Conservation (phyloP, 805 yeast genomes). For the Suhomyces emberorum region DNA sequence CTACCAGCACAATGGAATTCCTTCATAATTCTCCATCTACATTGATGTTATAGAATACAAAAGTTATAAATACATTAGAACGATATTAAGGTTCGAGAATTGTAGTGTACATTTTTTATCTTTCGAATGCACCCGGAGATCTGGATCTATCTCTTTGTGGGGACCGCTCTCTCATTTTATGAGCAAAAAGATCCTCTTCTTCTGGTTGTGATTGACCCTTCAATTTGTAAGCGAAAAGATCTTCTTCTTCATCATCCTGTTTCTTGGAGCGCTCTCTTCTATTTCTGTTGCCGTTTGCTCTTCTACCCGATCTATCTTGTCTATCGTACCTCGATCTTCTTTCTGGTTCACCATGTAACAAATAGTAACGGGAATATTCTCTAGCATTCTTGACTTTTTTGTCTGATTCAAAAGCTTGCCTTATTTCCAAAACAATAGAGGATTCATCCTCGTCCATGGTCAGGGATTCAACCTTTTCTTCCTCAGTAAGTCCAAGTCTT, state of each 20-base stretch:
- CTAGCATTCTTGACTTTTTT: constrained; percentile 55
- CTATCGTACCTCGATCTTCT: constrained; percentile 14
- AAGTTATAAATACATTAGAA: background rate
- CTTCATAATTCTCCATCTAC: too few species aligned
- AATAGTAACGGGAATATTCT: constrained; percentile 59
- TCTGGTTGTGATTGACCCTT: background rate
- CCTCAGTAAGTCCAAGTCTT: constrained; percentile 22
- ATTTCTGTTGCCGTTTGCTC: constrained; percentile 7
- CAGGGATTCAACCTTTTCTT: constrained; percentile 10
- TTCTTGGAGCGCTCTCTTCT: background rate
- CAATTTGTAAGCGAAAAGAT: constrained; percentile 22
- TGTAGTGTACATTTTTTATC: background rate
- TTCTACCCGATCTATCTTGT: constrained; percentile 8
- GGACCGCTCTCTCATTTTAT: constrained; percentile 14
- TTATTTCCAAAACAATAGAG: constrained; percentile 35
- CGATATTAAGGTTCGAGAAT: too few species aligned
- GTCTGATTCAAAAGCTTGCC: constrained; percentile 55
- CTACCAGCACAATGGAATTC: background rate
- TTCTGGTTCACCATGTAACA: constrained; percentile 70
- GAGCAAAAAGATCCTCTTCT: constrained; percentile 37
- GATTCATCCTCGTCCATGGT: constrained; percentile 40
- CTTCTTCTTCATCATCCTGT: constrained; percentile 14
- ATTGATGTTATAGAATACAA: background rate
- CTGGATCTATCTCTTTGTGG: constrained; percentile 3
- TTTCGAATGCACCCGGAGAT: constrained; percentile 1